Conservation (phyloP, 345 rosid species). For the Eucalyptus brandiana region DNA sequence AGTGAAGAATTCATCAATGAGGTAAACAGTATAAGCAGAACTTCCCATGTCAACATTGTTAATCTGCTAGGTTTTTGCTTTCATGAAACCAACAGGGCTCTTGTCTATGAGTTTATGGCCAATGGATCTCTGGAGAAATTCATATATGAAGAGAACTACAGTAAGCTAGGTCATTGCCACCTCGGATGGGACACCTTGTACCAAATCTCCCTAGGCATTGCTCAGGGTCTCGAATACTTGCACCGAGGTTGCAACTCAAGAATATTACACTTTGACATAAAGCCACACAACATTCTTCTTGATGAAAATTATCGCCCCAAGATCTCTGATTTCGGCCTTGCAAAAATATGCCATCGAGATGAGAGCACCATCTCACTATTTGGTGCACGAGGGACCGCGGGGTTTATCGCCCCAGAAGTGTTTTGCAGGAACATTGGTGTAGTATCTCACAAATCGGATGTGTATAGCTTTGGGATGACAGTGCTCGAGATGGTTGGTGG, state of each 20-base stretch:
- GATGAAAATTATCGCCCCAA: background rate
- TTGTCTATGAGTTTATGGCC: constrained; percentile 18
- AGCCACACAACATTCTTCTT: background rate
- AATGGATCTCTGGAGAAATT: constrained; percentile 29
- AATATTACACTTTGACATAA: background rate
- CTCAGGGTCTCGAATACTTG: background rate
- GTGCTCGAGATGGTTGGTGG: background rate
- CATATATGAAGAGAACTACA: background rate
- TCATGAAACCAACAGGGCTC: constrained; percentile 2
- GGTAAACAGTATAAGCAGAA: constrained; percentile 33
- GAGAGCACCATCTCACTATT: constrained; percentile 16
- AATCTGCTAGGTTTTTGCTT: constrained; percentile 4
- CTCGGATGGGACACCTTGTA: constrained; percentile 5
- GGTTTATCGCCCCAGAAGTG: constrained; percentile 14
- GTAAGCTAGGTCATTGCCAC: background rate
- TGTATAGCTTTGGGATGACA: background rate
- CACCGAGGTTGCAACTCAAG: background rate
- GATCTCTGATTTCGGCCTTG: background rate
- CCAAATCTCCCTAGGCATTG: constrained; percentile 1
- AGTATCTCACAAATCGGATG: background rate
- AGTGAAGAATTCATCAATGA: constrained; percentile 36
- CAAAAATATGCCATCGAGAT: background rate
- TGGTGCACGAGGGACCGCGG: constrained; percentile 10
- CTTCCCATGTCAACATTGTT: constrained; percentile 40
- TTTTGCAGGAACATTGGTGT: background rate